These are phyloP conservation scores for Globisporangium cederbergense DNA, from an alignment of 352 stramenopile genomes.

Conservation along the genomic window DNA sequence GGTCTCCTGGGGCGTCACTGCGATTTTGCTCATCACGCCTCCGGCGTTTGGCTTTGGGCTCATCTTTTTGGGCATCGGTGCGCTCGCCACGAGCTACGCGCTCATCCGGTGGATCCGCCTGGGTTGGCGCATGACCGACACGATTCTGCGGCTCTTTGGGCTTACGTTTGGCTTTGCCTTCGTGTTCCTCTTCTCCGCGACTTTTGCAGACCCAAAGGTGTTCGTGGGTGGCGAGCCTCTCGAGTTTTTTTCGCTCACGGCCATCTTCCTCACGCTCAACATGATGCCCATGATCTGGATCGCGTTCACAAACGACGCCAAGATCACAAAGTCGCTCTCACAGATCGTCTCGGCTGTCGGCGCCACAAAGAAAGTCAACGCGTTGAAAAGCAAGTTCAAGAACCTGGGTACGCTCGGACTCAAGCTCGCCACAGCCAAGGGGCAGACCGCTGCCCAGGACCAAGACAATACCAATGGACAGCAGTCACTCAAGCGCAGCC, in stretches of 20 bases:
- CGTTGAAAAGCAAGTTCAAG: slow-evolving; percentile 80
- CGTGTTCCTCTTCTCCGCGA: slow-evolving; percentile 76
- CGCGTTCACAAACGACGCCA: slow-evolving; percentile 86
- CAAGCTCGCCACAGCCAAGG: slow-evolving; percentile 62
- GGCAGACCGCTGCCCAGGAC: not conserved
- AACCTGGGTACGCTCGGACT: slow-evolving; percentile 73
- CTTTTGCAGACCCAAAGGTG: slow-evolving; percentile 73
- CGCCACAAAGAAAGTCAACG: slow-evolving; percentile 72
- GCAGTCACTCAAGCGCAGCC: slow-evolving; percentile 21
- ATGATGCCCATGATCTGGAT: slow-evolving; percentile 91
- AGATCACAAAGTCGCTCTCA: slow-evolving; percentile 79
- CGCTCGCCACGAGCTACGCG: slow-evolving; percentile 40
- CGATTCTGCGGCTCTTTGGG: slow-evolving; percentile 47
- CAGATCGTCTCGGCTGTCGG: slow-evolving; percentile 76
- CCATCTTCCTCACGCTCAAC: slow-evolving; percentile 82
- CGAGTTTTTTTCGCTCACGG: slow-evolving; percentile 77
- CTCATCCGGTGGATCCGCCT: slow-evolving; percentile 59
- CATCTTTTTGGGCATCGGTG: slow-evolving; percentile 65
- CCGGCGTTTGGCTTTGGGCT: slow-evolving; percentile 76
- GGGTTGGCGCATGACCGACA: slow-evolving; percentile 79
- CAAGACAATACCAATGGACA: slow-evolving; percentile 1
- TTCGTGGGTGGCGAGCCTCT: slow-evolving; percentile 63
- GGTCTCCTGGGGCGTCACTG: slow-evolving; percentile 69
- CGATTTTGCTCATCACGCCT: slow-evolving; percentile 64
- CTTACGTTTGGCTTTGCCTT: slow-evolving; percentile 60